Percentiles rank a stretch among this genome's conserved stretches.
Evolutionary conservation across 2,329 filamentous ascomycete genomes (phyloP).

Genomic region (Arthroderma uncinatum): DNA sequence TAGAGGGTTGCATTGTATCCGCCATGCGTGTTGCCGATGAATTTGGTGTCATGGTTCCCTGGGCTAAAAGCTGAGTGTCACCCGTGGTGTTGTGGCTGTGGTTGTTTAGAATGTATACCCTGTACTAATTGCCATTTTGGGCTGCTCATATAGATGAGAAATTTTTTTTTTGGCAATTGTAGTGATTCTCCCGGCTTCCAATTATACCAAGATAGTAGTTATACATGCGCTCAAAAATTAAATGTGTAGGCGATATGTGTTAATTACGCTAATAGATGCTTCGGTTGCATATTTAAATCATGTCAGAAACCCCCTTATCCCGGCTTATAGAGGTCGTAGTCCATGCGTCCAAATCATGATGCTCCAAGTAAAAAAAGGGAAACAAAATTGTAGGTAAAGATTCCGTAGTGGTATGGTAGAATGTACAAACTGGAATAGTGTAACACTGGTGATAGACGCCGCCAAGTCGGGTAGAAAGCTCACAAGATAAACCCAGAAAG

Average conservation of each 20-base stretch:
- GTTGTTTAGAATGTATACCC: background rate
- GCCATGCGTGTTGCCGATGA: slow-evolving; percentile 46
- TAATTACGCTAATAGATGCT: background rate
- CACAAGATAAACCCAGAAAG: background rate
- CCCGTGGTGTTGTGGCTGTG: background rate
- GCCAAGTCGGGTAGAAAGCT: background rate
- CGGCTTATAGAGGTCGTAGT: background rate
- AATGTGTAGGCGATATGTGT: background rate
- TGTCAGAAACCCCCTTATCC: background rate
- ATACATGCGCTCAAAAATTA: background rate
- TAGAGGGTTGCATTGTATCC: slow-evolving; percentile 51
- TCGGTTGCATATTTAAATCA: background rate
- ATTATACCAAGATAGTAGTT: background rate
- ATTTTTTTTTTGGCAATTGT: background rate
- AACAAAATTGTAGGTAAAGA: background rate
- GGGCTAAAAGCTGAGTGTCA: slow-evolving; percentile 12
- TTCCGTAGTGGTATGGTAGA: background rate
- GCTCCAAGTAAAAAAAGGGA: background rate
- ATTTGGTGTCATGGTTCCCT: slow-evolving; percentile 39
- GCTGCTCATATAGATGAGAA: background rate
- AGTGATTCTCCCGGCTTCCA: background rate
- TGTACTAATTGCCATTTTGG: background rate
- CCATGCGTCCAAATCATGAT: background rate
- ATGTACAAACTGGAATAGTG: background rate
- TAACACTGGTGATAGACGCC: background rate